A percentile compares a stretch with the other conserved stretches of the same genome.
Conservation (phyloP, 306 rosid species). For the Urtica urens region DNA sequence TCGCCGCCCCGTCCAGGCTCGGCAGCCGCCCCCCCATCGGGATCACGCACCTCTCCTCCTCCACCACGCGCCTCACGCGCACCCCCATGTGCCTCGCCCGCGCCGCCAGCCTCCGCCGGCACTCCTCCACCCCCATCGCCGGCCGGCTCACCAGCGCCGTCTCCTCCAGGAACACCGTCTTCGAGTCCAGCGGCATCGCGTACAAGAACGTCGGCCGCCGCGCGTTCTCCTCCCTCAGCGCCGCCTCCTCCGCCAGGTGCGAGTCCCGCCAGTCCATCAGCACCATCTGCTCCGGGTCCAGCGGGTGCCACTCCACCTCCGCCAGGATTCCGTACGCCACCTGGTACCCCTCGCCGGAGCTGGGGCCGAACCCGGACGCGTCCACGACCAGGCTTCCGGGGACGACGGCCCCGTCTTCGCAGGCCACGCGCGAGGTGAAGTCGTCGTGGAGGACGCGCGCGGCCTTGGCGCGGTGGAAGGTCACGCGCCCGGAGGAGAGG, state of each 20-base stretch:
- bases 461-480: slow-evolving; percentile 52
- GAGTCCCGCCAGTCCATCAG: slow-evolving; percentile 68
- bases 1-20: slow-evolving; percentile 44
- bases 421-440: slow-evolving; percentile 40
- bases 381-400: slow-evolving; percentile 62
- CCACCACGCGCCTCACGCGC: slow-evolving; percentile 46
- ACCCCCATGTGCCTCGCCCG: slow-evolving; percentile 75
- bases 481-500: slow-evolving; percentile 45
- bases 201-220: slow-evolving; percentile 64
- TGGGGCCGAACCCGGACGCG: slow-evolving; percentile 66
- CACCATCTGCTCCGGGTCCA: slow-evolving; percentile 67
- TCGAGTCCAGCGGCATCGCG: slow-evolving; percentile 83
- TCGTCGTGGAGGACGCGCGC: slow-evolving; percentile 48
- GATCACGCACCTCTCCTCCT: slow-evolving; percentile 80
- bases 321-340: slow-evolving; percentile 81
- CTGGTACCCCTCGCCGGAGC: slow-evolving; percentile 48
- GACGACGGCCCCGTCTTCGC: slow-evolving; percentile 52
- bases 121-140: slow-evolving; percentile 40
- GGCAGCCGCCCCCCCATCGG: slow-evolving; percentile 97
- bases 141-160: slow-evolving; percentile 80
- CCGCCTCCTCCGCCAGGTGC: slow-evolving; percentile 65
- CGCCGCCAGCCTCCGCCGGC: slow-evolving; percentile 71
- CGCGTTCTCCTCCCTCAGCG: slow-evolving; percentile 38
- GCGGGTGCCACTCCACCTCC: slow-evolving; percentile 70
- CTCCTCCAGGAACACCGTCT: slow-evolving; percentile 65